Conservation (phyloP, 495 filamentous ascomycete species). For the Penicillium coffeae region DNA sequence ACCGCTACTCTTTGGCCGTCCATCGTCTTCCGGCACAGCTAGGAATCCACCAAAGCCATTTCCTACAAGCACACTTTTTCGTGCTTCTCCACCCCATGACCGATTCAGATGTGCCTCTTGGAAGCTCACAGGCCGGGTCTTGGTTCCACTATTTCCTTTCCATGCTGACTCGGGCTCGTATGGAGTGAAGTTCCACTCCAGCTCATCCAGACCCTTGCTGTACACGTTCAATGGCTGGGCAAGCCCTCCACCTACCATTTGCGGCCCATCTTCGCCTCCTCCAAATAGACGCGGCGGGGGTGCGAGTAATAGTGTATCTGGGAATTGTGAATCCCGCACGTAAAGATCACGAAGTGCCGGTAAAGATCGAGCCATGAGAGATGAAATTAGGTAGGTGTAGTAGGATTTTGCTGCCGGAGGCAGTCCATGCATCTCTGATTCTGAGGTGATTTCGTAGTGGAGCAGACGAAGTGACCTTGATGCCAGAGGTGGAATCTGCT, state of each 20-base stretch:
- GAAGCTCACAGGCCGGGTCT: conserved; percentile 53
- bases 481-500: conserved; percentile 56
- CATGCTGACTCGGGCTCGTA: conserved; percentile 44
- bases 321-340: conserved; percentile 78
- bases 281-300: conserved; percentile 49
- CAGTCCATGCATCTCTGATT: conserved; percentile 49
- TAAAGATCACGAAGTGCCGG: conserved; percentile 72
- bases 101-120: conserved; percentile 51
- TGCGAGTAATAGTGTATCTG: conserved; percentile 66
- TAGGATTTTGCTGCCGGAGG: conserved; percentile 63
- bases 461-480: conserved; percentile 65
- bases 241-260: conserved; percentile 39
- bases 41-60: conserved; percentile 81
- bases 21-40: conserved; percentile 60
- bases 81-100: conserved; percentile 58
- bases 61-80: conserved; percentile 61
- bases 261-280: conserved; percentile 29
- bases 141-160: conserved; percentile 27
- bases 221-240: conserved; percentile 72
- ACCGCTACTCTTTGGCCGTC: conserved; percentile 34
- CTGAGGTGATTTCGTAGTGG: conserved; percentile 75
- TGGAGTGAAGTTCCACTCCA: conserved; percentile 78
- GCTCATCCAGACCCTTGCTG: conserved; percentile 78
- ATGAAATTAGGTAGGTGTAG: conserved; percentile 81
- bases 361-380: conserved; percentile 69